Evolutionary conservation across 2,329 filamentous ascomycete genomes (phyloP).

Genomic region (Colletotrichum ledebouriae): DNA sequence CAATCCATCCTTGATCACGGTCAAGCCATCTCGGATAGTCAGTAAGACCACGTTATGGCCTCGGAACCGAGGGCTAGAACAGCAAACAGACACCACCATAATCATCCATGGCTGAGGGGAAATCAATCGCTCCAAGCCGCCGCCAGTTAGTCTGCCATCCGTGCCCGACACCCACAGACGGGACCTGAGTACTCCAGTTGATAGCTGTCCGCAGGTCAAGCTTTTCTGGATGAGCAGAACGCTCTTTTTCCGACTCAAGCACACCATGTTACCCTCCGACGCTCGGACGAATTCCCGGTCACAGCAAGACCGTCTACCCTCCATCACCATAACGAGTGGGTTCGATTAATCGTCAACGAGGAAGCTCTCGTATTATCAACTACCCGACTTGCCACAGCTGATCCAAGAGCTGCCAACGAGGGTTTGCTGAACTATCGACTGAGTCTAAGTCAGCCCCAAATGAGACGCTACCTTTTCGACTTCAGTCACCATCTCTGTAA

Average conservation of each 20-base stretch:
- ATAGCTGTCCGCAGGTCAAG: constrained; percentile 21
- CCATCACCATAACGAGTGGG: not conserved
- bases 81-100: not conserved
- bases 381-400: constrained; percentile 5
- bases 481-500: constrained; percentile 11
- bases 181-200: constrained; percentile 13
- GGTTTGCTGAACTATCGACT: not conserved
- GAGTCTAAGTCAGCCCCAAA: constrained; percentile 4
- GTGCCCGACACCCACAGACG: constrained; percentile 26
- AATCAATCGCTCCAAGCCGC: not conserved
- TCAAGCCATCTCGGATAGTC: not conserved
- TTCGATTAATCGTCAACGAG: not conserved
- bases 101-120: not conserved
- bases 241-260: constrained; percentile 24
- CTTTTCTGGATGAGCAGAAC: constrained; percentile 28
- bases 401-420: not conserved
- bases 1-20: not conserved
- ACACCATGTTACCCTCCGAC: constrained; percentile 9
- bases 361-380: not conserved
- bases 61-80: constrained; percentile 5
- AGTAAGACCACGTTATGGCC: not conserved
- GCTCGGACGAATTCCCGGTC: constrained; percentile 1
- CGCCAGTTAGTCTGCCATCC: constrained; percentile 18
- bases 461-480: not conserved
- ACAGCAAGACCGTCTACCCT: too few species aligned